A percentile compares a stretch with the other conserved stretches of the same genome.
Evolutionary conservation across 345 rosid genomes (phyloP).

Genomic region (Aegle marmelos): DNA sequence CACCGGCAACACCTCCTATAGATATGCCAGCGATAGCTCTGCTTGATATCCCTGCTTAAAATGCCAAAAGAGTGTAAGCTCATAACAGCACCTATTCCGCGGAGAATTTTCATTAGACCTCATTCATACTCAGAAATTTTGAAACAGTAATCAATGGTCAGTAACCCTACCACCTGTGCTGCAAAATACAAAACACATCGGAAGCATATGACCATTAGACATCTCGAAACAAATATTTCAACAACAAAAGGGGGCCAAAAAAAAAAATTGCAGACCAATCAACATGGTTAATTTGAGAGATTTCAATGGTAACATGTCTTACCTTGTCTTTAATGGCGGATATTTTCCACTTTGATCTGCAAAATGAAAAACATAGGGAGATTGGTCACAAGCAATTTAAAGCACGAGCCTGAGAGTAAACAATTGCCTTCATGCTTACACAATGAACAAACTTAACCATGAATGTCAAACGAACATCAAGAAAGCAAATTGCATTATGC

Average conservation of each 20-base stretch:
- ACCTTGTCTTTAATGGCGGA: conserved; percentile 46
- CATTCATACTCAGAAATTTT: not conserved
- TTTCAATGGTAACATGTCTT: not conserved
- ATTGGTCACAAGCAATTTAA: not conserved
- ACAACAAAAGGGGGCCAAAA: not conserved
- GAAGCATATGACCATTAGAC: conserved; percentile 14
- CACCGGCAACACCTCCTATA: conserved; percentile 29
- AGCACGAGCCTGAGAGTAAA: not conserved
- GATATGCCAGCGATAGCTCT: conserved; percentile 37
- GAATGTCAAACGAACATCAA: not conserved
- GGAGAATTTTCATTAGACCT: not conserved
- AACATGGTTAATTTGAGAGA: not conserved
- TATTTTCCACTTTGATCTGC: conserved; percentile 47
- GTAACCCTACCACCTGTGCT: conserved; percentile 33
- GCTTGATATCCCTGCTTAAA: conserved; percentile 35
- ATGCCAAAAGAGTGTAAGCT: conserved; percentile 16
- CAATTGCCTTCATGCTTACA: not conserved
- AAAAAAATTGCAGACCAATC: not conserved
- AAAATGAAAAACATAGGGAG: conserved; percentile 5
- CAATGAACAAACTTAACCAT: not conserved
- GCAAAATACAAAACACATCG: conserved; percentile 28
- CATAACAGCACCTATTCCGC: not conserved
- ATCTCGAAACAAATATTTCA: not conserved
- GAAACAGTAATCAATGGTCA: conserved; percentile 6
- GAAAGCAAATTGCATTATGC: not conserved